Evolutionary conservation across 2,329 filamentous ascomycete species (phyloP), one percentile per base, ranked within the genome.

Genomic region (Podosphaera aphanis): DNA sequence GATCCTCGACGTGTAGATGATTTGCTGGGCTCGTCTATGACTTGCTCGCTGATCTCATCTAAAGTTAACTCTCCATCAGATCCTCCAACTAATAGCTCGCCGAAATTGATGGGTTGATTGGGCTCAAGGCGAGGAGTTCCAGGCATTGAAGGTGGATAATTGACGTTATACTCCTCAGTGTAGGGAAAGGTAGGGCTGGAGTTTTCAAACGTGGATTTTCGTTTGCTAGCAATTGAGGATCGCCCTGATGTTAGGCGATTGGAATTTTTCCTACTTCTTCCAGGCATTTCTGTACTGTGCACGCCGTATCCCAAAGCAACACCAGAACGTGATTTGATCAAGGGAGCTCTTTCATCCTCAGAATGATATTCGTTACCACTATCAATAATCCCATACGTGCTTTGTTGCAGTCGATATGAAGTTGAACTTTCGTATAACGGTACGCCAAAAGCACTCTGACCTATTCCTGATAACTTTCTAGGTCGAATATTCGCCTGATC

Each of bases 31-130:
- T 55, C 55, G n/a, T 62, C 60, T 19, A 63, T 47, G 0, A 52
- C 53, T 23, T 52, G 42, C 13, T 56, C 53, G 45, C 50, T 52
- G 11, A 47, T 33, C 18, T 49, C 47, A n/a, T 53, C 50, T 18
- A 38, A 37, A 18, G 48, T 47, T 16, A 50, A 49, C 16, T 47
- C 49, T 45, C 51, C 42, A 5, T 43, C 35, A 11, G 51, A 49
- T 19, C 65, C 74, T 7, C 77, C 67, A 46, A 83, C 71, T 71
- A 85, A 77, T 51, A 79, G 67, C 62, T 79, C 75, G n/a, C 72
- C 72, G 53, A 77, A 75, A 49, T 65, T 71, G 60, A 78, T 65
- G 31, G 72, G 67, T 47, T 66, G 60, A 0, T 68, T 60, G 1
- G 61, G 55, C 11, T 69, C 68, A 47, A 75, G 62, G 1, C 61